Evolutionary conservation across 2,329 filamentous ascomycete genomes (phyloP).

Genomic region (Aspergillus piperis): DNA sequence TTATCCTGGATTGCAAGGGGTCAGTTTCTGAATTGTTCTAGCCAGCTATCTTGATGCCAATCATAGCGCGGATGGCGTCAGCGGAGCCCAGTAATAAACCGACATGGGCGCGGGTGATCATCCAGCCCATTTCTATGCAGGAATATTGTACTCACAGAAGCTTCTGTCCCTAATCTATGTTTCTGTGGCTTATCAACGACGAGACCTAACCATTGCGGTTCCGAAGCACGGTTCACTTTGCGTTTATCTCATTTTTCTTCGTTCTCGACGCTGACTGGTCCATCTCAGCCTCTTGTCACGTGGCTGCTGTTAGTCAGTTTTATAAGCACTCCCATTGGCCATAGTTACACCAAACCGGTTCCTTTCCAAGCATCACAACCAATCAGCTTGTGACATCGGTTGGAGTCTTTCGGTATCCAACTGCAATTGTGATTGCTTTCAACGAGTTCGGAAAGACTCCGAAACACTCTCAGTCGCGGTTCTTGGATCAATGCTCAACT

Average conservation of each 20-base stretch:
- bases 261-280: neutral
- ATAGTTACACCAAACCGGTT: neutral
- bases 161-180: neutral
- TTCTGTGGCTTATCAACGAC: neutral
- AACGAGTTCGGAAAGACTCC: too few relatives aligned
- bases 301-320: neutral
- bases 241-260: neutral
- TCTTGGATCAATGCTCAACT: too few relatives aligned
- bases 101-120: too few relatives aligned
- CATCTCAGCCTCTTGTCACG: neutral
- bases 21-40: neutral
- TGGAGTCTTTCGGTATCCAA: too few relatives aligned
- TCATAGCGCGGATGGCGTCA: conserved; percentile 16
- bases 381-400: too few relatives aligned
- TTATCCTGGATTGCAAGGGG: neutral
- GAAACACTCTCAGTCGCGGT: too few relatives aligned
- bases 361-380: too few relatives aligned
- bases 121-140: too few relatives aligned
- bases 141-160: neutral
- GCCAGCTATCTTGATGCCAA: conserved; percentile 8
- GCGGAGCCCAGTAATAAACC: conserved; percentile 1
- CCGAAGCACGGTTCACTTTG: neutral
- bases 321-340: neutral
- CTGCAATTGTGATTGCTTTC: too few relatives aligned
- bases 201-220: neutral